These are phyloP conservation scores for Lyophyllum decastes DNA, from an alignment of 768 basidiomycete genomes.

Conservation along the genomic window DNA sequence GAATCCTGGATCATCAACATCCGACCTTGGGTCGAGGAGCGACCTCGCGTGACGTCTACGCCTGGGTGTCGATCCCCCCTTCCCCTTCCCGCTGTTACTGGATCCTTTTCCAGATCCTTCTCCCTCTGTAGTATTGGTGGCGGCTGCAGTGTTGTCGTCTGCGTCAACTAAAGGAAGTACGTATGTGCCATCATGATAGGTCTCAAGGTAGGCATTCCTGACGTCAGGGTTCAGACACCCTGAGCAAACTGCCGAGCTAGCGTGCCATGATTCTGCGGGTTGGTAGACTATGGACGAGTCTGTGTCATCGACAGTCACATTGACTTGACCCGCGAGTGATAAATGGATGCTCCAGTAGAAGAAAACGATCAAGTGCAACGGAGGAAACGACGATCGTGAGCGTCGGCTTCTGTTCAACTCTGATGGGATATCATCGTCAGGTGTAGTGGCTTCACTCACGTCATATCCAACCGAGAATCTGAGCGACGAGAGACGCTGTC, in stretches of 20 bases:
- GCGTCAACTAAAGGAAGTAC: not conserved
- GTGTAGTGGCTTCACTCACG: not conserved
- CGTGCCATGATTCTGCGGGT: slow-evolving; percentile 36
- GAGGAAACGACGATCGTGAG: not conserved
- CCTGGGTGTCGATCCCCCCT: not conserved
- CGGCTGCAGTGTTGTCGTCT: not conserved
- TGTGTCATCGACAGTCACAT: slow-evolving; percentile 40
- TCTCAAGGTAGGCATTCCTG: slow-evolving; percentile 21
- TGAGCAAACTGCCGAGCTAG: slow-evolving; percentile 29
- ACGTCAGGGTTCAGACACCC: slow-evolving; percentile 29
- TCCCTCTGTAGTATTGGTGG: slow-evolving; percentile 8
- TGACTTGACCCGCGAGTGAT: slow-evolving; percentile 23
- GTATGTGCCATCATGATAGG: slow-evolving; percentile 39
- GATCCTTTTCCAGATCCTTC: slow-evolving; percentile 6
- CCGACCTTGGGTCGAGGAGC: slow-evolving; percentile 17
- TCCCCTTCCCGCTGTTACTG: slow-evolving; percentile 3
- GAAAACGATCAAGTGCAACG: slow-evolving; percentile 6
- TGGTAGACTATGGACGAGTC: slow-evolving; percentile 38
- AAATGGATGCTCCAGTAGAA: slow-evolving; percentile 12
- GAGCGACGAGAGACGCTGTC: not conserved
- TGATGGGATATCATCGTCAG: not conserved
- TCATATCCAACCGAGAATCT: not conserved
- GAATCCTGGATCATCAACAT: slow-evolving; percentile 28
- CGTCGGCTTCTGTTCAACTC: not conserved
- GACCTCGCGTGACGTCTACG: slow-evolving; percentile 2